Evolutionary conservation across 1,284 basidiomycete species (phyloP), one percentile per base, ranked within the genome.

Genomic region (Trichosporon ovoides): DNA sequence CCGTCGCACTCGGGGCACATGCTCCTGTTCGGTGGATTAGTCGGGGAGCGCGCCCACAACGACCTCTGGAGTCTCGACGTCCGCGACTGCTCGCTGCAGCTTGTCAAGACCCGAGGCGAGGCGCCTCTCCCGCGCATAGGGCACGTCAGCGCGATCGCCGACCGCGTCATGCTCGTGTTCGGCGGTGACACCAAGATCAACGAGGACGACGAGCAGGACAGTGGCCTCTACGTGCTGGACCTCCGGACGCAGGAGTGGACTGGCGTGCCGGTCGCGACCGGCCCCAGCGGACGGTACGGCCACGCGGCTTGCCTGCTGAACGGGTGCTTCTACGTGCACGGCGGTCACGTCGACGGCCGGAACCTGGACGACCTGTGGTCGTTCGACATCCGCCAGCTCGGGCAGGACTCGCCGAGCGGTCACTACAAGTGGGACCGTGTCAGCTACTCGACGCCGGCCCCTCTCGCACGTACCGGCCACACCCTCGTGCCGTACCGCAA

Each of bases 161-260:
- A 91, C 76, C 93, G 91, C 69, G 94, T 98, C 50, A 82, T 99
- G 67, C 91, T 98, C 62, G 88, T 98, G 6, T 99, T 96, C 94
- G 96, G 96, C 59, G 96, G 96, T 34, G 96, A 98, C 75, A 98
- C 95, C 3, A 85, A 84, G 73, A 81, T 84, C 19, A 83, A 83
- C 61, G 83, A 84, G 12, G 81, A 83, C 12, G 92, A 95, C 67
- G 85, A 83, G 67, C 91, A 95, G 77, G 96, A 98, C 75, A 91
- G 98, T 73, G 88, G 87, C 0, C 80, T 98, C 48, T 98, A 98
- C 80, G 81, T 98, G n/a, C 83, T 98, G 58, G 98, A 98, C 77
- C 83, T 98, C 34, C 87, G 91, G 91, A 88, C 89, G 16, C 85
- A 90, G 65, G 96, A 98, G 74, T 98, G 95, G 95, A 96, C 92